Evolutionary conservation across 768 basidiomycete genomes (phyloP).

Genomic region (Tulasnella sp.): DNA sequence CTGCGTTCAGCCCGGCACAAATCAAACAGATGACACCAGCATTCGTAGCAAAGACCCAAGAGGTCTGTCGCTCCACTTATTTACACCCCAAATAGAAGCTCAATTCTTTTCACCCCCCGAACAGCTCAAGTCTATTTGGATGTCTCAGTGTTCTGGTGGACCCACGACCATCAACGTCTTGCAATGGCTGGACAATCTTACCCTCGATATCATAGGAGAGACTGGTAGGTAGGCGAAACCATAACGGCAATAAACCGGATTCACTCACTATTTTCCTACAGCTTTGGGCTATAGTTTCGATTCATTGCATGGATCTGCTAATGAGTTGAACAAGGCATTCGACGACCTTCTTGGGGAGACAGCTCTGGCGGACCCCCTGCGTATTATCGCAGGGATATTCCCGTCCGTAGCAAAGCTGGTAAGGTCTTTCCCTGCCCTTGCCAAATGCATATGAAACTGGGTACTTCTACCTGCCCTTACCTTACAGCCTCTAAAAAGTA

Average conservation of each 20-base stretch:
- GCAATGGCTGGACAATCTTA: slow-evolving; percentile 15
- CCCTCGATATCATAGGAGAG: slow-evolving; percentile 27
- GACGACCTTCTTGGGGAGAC: not conserved
- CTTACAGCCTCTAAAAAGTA: not conserved
- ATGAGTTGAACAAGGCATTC: not conserved
- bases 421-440: not conserved
- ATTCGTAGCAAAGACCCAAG: slow-evolving; percentile 47
- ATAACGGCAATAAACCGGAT: not conserved
- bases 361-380: not conserved
- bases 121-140: not conserved
- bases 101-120: not conserved
- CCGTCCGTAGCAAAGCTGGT: slow-evolving; percentile 3
- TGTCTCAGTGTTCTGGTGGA: not conserved
- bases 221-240: slow-evolving; percentile 20
- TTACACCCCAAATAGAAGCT: not conserved
- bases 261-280: not conserved
- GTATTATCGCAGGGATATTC: not conserved
- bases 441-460: not conserved
- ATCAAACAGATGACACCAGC: slow-evolving; percentile 50
- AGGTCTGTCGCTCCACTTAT: slow-evolving; percentile 32
- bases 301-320: slow-evolving; percentile 26
- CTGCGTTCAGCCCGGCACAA: slow-evolving; percentile 35
- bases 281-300: slow-evolving; percentile 35
- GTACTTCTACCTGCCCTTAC: not conserved
- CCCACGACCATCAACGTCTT: slow-evolving; percentile 4